Evolutionary conservation across 1,139 yeast species (phyloP).

Genomic region (Pichia sp.): DNA sequence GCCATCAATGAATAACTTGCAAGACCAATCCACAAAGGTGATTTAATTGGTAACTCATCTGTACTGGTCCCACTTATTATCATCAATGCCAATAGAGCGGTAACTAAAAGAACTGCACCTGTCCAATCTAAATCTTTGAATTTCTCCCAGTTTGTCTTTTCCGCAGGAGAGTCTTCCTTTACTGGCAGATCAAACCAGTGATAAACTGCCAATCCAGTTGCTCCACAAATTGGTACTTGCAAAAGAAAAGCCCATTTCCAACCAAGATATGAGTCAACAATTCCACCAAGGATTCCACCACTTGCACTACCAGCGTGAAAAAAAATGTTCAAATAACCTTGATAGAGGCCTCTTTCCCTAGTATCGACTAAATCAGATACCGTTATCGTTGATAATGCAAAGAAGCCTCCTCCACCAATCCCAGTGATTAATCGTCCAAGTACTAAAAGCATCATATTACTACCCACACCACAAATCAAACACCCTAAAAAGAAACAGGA

Average conservation of each 20-base stretch:
- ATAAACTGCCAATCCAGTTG: constrained; percentile 35
- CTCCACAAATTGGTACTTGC: constrained; percentile 42
- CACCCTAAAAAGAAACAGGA: constrained; percentile 58
- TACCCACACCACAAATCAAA: constrained; percentile 51
- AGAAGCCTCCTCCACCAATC: constrained; percentile 52
- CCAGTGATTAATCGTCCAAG: constrained; percentile 48
- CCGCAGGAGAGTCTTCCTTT: constrained; percentile 25
- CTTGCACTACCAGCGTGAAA: constrained; percentile 47
- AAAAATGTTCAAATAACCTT: constrained; percentile 45
- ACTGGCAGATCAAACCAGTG: constrained; percentile 36
- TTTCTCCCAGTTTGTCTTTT: constrained; percentile 32
- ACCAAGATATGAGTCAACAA: constrained; percentile 40
- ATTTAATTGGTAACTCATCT: constrained; percentile 36
- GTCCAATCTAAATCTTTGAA: constrained; percentile 55
- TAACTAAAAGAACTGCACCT: constrained; percentile 40
- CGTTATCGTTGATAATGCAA: constrained; percentile 43
- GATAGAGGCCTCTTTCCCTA: constrained; percentile 46
- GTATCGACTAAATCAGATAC: constrained; percentile 47
- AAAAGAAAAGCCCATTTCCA: constrained; percentile 46
- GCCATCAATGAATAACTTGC: constrained; percentile 16
- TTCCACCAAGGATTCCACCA: constrained; percentile 49
- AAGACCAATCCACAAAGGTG: constrained; percentile 30
- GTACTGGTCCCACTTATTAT: constrained; percentile 46
- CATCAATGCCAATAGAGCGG: constrained; percentile 36
- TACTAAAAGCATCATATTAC: constrained; percentile 51